Percentiles rank a stretch among this genome's conserved stretches.
These are phyloP conservation scores for Wallacemonas collosoma DNA, from an alignment of 208 protist genomes.

Conservation along the genomic window DNA sequence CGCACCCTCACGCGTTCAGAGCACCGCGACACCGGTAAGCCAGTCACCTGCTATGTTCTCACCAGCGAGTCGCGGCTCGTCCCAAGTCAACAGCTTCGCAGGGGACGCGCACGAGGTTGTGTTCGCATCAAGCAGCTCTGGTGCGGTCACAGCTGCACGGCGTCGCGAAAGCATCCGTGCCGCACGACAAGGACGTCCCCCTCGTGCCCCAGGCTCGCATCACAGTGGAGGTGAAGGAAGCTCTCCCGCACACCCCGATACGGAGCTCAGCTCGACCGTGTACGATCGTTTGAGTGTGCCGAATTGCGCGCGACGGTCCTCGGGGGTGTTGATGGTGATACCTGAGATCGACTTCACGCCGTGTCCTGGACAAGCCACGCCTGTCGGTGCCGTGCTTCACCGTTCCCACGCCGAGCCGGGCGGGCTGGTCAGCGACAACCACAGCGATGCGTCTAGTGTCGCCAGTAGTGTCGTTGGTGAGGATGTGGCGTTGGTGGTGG, in stretches of 20 bases:
- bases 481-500: constrained; percentile 16
- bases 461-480: constrained; percentile 6
- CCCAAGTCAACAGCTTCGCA: neutral
- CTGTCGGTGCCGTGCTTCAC: constrained; percentile 12
- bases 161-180: constrained; percentile 2
- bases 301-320: neutral
- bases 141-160: neutral
- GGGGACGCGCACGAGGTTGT: constrained; percentile 1
- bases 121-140: neutral
- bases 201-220: constrained; percentile 5
- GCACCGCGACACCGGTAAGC: neutral
- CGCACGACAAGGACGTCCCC: neutral
- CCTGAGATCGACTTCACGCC: constrained; percentile 17
- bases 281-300: constrained; percentile 15
- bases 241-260: neutral
- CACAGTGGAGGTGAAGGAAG: constrained; percentile 3
- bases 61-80: constrained; percentile 10
- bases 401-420: constrained; percentile 24
- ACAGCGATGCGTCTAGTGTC: constrained; percentile 13
- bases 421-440: constrained; percentile 18
- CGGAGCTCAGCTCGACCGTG: constrained; percentile 3
- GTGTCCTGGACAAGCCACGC: constrained; percentile 6
- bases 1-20: constrained; percentile 3
- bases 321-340: constrained; percentile 13
- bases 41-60: constrained; percentile 2